These are phyloP conservation scores for Pleurotus cornucopiae DNA, from an alignment of 768 basidiomycete species.

Conservation along the genomic window DNA sequence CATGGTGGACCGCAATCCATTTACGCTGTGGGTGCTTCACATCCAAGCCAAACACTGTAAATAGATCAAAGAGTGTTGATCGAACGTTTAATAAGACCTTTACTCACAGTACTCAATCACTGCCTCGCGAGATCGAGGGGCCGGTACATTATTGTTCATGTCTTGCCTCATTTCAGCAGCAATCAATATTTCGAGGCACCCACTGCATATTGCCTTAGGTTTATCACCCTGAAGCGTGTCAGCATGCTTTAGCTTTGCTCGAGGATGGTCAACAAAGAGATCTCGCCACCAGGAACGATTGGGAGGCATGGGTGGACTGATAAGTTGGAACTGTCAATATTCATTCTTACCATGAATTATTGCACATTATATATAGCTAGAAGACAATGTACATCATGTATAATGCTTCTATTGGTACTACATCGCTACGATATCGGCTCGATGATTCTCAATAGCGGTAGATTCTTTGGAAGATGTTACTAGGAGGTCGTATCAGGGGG, in stretches of 20 bases:
- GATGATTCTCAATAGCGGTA: too few species aligned
- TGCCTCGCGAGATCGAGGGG: not conserved
- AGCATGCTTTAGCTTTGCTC: not conserved
- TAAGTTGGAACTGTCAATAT: not conserved
- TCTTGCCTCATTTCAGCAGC: not conserved
- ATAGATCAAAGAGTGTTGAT: not conserved
- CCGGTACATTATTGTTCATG: not conserved
- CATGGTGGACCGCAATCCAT: not conserved
- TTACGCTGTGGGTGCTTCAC: not conserved
- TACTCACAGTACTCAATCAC: not conserved
- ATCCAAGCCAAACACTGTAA: not conserved
- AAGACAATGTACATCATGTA: not conserved
- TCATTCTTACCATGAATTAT: not conserved
- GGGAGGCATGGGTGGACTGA: not conserved
- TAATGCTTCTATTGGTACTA: not conserved
- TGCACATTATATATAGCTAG: not conserved
- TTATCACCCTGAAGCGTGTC: not conserved
- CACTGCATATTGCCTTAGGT: conserved; percentile 10
- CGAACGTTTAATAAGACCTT: not conserved
- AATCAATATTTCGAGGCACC: conserved; percentile 6
- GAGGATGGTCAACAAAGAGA: conserved; percentile 6
- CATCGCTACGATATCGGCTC: not conserved
- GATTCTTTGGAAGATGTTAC: too few species aligned
- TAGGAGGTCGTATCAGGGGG: too few species aligned
- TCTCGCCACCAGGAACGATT: conserved; percentile 1